These are phyloP conservation scores for Barnettozyma hawaiiensis DNA, from an alignment of 1,139 yeast species.

Conservation along the genomic window DNA sequence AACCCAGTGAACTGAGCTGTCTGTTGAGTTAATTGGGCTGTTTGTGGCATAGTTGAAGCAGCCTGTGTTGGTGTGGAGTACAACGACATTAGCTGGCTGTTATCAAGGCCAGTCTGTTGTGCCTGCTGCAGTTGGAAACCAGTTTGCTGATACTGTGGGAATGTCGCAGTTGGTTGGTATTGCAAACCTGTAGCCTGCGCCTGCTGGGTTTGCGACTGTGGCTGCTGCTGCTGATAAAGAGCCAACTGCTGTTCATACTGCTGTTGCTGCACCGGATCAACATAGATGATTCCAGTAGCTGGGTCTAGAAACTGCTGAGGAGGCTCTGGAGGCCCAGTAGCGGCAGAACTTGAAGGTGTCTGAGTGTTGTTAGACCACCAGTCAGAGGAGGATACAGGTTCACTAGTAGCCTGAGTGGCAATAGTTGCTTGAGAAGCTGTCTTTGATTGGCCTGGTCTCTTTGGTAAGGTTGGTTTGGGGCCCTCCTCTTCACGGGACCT, in stretches of 20 bases:
- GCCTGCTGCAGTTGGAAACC: slow-evolving; percentile 5
- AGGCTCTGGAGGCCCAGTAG: slow-evolving; percentile 25
- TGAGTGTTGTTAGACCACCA: slow-evolving; percentile 26
- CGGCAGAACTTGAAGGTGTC: slow-evolving; percentile 26
- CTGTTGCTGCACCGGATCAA: slow-evolving; percentile 51
- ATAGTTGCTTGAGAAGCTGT: slow-evolving; percentile 12
- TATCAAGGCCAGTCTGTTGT: slow-evolving; percentile 23
- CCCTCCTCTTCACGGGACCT: slow-evolving; percentile 9
- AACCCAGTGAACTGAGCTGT: slow-evolving; percentile 1
- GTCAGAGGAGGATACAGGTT: slow-evolving; percentile 29
- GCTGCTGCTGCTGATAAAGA: slow-evolving; percentile 19
- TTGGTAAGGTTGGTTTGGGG: slow-evolving; percentile 24
- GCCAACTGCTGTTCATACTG: slow-evolving; percentile 41
- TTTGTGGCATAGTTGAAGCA: slow-evolving; percentile 18
- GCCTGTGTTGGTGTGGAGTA: slow-evolving; percentile 22
- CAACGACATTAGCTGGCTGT: slow-evolving; percentile 22
- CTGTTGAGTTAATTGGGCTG: slow-evolving; percentile 19
- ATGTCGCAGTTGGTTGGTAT: slow-evolving; percentile 6
- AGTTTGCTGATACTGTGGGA: slow-evolving; percentile 5
- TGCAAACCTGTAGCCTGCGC: slow-evolving; percentile 1
- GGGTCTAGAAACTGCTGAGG: slow-evolving; percentile 59
- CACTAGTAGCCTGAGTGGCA: slow-evolving; percentile 19
- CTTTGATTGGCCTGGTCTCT: slow-evolving; percentile 23
- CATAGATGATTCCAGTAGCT: slow-evolving; percentile 51
- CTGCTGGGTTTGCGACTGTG: slow-evolving; percentile 4